phyloP scores from a whole-genome alignment of 441 rosid species.

The Jatropha multifida region DNA sequence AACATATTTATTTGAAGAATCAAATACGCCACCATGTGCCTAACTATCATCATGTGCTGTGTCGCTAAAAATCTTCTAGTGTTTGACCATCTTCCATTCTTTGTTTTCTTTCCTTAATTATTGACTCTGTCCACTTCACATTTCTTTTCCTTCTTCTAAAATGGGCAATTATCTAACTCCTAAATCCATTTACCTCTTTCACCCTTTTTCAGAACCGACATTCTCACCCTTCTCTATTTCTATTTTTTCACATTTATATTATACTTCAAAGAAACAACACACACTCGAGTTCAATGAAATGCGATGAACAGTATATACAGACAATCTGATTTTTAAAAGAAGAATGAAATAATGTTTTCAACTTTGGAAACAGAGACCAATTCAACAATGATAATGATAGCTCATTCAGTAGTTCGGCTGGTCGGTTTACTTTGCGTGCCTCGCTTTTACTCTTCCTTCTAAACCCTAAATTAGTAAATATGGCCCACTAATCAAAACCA shows the following conservation, averaged over 20 bases:
- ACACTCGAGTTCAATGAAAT: too few relatives aligned
- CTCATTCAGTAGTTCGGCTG: slow-evolving; percentile 6
- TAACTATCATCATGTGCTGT: slow-evolving; percentile 21
- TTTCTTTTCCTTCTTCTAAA: background rate
- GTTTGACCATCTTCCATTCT: slow-evolving; percentile 20
- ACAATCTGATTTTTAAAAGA: too few relatives aligned
- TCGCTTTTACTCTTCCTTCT: slow-evolving; percentile 15
- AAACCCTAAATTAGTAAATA: background rate
- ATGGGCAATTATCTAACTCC: background rate
- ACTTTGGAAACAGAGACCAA: slow-evolving; percentile 3
- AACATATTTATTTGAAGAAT: too few relatives aligned
- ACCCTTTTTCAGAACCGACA: too few relatives aligned
- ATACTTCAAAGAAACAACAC: too few relatives aligned
- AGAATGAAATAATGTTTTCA: slow-evolving; percentile 10
- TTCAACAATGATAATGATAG: background rate
- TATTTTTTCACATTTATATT: background rate
- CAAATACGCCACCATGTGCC: slow-evolving; percentile 15
- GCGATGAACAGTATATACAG: too few relatives aligned
- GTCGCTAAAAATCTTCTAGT: background rate
- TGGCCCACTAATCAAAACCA: background rate
- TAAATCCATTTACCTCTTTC: too few relatives aligned
- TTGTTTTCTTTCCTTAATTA: background rate
- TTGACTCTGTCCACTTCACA: background rate
- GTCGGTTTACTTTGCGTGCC: slow-evolving; percentile 25
- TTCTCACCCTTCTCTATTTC: background rate